A percentile compares a stretch with the other conserved stretches of the same genome.
Conservation (phyloP, 83 land plant species). For the Diphasiastrum complanatum region DNA sequence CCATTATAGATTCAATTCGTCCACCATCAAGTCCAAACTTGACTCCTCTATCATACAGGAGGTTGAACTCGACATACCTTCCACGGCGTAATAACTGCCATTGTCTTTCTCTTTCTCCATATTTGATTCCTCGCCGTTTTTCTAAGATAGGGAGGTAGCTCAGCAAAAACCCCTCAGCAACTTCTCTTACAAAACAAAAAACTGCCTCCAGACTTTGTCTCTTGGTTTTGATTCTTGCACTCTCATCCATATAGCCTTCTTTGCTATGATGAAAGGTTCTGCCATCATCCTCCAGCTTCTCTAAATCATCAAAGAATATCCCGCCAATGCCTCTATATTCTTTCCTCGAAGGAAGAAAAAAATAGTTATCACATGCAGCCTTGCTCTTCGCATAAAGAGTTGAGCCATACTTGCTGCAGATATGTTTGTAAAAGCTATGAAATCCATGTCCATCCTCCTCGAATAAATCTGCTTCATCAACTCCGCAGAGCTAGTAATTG, state of each 20-base stretch:
- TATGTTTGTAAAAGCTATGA: constrained; percentile 32
- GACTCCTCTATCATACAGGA: constrained; percentile 43
- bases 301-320: constrained; percentile 45
- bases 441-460: constrained; percentile 29
- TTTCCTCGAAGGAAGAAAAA: constrained; percentile 35
- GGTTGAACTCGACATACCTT: constrained; percentile 40
- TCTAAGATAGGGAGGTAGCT: constrained; percentile 38
- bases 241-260: constrained; percentile 1
- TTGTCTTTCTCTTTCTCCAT: constrained; percentile 34
- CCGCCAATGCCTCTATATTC: constrained; percentile 46
- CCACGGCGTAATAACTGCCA: constrained; percentile 47
- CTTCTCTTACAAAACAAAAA: constrained; percentile 33
- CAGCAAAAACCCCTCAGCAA: constrained; percentile 38
- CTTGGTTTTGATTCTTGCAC: not conserved
- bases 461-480: constrained; percentile 41
- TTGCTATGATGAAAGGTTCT: constrained; percentile 3
- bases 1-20: constrained; percentile 44
- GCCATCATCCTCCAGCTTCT: constrained; percentile 15
- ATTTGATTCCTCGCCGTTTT: constrained; percentile 17
- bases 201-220: constrained; percentile 16
- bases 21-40: constrained; percentile 48
- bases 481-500: no score
- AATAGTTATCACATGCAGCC: constrained; percentile 37
- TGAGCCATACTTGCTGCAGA: constrained; percentile 32
- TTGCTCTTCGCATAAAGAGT: constrained; percentile 25